These are phyloP conservation scores for Trebouxia sp. DNA, from an alignment of 139 green algal genomes.

Conservation along the genomic window DNA sequence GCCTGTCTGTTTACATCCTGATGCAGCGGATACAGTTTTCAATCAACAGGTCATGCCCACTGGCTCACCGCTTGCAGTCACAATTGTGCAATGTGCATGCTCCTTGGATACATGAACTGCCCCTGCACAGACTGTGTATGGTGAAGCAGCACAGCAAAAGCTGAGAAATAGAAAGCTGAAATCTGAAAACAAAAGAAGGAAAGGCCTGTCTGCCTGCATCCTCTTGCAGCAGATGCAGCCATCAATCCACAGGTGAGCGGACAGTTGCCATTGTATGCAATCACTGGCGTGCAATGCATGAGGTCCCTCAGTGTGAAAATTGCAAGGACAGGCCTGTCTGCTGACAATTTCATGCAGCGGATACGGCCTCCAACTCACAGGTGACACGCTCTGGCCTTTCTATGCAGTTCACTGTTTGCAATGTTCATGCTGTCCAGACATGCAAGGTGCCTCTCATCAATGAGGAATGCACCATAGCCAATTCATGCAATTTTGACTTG, in stretches of 20 bases:
- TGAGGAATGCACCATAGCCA: too few relatives aligned
- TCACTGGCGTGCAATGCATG: too few relatives aligned
- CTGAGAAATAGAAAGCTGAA: too few relatives aligned
- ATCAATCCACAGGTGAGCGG: slow-evolving; percentile 49
- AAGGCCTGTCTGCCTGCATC: slow-evolving; percentile 85
- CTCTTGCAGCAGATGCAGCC: slow-evolving; percentile 97
- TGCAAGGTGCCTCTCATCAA: too few relatives aligned
- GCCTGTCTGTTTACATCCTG: slow-evolving; percentile 88
- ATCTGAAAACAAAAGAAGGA: not conserved
- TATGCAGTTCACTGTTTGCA: too few relatives aligned
- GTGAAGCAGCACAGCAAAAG: slow-evolving; percentile 63
- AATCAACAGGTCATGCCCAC: slow-evolving; percentile 34
- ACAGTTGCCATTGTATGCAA: not conserved
- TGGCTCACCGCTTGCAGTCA: not conserved
- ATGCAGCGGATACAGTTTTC: slow-evolving; percentile 96
- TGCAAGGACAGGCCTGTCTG: slow-evolving; percentile 61
- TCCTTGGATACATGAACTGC: not conserved
- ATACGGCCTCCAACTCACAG: slow-evolving; percentile 80
- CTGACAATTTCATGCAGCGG: slow-evolving; percentile 97
- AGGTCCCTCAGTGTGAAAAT: too few relatives aligned
- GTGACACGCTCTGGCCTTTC: not conserved
- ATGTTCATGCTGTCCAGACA: too few relatives aligned
- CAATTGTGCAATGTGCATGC: not conserved
- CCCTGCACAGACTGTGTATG: slow-evolving; percentile 99
- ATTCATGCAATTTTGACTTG: too few relatives aligned